phyloP scores from a whole-genome alignment of 1,139 yeast genomes.

The Debaryomyces coudertii region DNA sequence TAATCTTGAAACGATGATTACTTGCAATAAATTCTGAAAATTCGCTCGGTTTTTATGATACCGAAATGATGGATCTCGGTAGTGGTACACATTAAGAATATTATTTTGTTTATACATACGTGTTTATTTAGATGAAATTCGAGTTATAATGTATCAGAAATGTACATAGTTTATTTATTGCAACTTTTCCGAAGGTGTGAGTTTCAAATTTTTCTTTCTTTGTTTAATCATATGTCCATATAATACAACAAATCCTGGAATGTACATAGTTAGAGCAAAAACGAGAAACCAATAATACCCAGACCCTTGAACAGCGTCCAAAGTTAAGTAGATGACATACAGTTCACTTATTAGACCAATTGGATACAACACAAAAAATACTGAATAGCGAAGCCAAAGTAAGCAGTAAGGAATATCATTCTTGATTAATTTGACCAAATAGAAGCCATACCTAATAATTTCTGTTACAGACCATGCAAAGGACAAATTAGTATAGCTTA shows the following conservation, averaged over 20 bases:
- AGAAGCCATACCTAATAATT: slow-evolving; percentile 36
- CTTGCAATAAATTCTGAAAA: background rate
- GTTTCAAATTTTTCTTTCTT: slow-evolving; percentile 17
- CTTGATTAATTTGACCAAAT: slow-evolving; percentile 22
- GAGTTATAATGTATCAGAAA: background rate
- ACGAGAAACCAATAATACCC: slow-evolving; percentile 28
- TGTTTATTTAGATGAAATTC: background rate
- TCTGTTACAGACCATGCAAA: slow-evolving; percentile 43
- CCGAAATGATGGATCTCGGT: background rate
- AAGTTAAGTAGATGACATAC: slow-evolving; percentile 31
- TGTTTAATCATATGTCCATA: slow-evolving; percentile 41
- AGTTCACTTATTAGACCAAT: slow-evolving; percentile 37
- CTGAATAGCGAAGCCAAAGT: slow-evolving; percentile 38
- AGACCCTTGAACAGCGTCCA: slow-evolving; percentile 18
- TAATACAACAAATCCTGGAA: slow-evolving; percentile 38
- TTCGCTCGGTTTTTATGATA: background rate
- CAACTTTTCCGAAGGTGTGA: slow-evolving; percentile 2
- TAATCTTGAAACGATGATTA: background rate
- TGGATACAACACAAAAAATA: slow-evolving; percentile 39
- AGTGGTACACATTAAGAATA: too few species aligned
- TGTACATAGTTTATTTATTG: background rate
- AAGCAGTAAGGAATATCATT: slow-evolving; percentile 24
- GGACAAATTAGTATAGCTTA: slow-evolving; percentile 29
- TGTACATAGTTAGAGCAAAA: slow-evolving; percentile 31
- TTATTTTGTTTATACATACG: background rate